A percentile compares a stretch with the other conserved stretches of the same genome.
phyloP scores from a whole-genome alignment of 352 stramenopile species.

The Pythium folliculosum region DNA sequence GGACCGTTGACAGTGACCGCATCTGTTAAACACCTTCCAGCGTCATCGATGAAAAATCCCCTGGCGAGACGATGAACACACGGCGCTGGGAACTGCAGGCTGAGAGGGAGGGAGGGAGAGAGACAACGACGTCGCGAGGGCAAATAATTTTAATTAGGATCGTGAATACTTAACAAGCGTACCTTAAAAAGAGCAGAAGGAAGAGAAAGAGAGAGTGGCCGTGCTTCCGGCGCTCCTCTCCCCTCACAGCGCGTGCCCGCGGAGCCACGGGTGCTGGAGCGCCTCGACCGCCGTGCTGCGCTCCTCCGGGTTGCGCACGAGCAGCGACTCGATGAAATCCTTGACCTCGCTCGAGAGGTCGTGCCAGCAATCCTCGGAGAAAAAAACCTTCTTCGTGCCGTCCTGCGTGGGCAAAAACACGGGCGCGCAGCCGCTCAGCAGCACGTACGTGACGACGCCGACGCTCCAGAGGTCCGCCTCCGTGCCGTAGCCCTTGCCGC shows the following conservation, averaged over 20 bases:
- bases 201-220: background rate
- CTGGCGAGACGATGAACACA: background rate
- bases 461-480: slow-evolving; percentile 94
- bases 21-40: background rate
- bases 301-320: slow-evolving; percentile 78
- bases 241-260: slow-evolving; percentile 7
- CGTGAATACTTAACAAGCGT: slow-evolving; percentile 11
- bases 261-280: slow-evolving; percentile 75
- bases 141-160: slow-evolving; percentile 14
- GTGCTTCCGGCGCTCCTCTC: background rate
- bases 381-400: slow-evolving; percentile 74
- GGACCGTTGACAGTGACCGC: background rate
- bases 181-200: background rate
- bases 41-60: too few relatives aligned
- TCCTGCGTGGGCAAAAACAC: slow-evolving; percentile 67
- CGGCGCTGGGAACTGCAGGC: background rate
- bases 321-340: slow-evolving; percentile 67
- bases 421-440: slow-evolving; percentile 80
- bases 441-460: slow-evolving; percentile 90
- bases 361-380: slow-evolving; percentile 70
- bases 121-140: background rate
- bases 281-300: slow-evolving; percentile 67
- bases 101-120: background rate
- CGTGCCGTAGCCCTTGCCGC: slow-evolving; percentile 92
- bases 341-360: slow-evolving; percentile 60